These are phyloP conservation scores for Russula sp. DNA, from an alignment of 768 basidiomycete species.

Conservation along the genomic window DNA sequence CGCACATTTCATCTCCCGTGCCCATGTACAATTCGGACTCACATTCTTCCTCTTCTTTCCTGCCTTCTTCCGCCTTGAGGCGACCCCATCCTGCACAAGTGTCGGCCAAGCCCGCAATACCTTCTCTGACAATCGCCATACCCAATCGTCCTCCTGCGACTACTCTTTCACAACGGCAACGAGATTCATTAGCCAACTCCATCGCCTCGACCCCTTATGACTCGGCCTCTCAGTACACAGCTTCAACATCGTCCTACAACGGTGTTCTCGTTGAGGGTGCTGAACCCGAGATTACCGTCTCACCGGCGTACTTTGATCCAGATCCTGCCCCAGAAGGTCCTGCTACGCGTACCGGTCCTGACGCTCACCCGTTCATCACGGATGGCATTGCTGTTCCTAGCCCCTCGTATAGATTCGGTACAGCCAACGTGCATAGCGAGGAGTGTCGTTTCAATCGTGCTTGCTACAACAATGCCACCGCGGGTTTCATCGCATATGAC, in stretches of 20 bases:
- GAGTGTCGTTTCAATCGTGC: conserved; percentile 24
- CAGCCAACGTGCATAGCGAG: conserved; percentile 16
- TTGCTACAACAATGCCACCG: conserved; percentile 26
- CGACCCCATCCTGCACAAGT: conserved; percentile 4
- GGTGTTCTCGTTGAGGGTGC: conserved; percentile 5
- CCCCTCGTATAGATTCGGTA: conserved; percentile 16
- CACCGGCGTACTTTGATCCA: conserved; percentile 41
- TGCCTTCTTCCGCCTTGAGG: conserved; percentile 13
- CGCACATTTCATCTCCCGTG: conserved; percentile 18
- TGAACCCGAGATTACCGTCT: conserved; percentile 29
- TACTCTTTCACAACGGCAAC: conserved; percentile 1
- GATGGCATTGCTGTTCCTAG: conserved; percentile 16
- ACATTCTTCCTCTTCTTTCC: conserved; percentile 16
- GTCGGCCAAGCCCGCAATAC: not conserved
- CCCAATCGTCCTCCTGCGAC: not conserved
- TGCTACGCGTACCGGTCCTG: conserved; percentile 36
- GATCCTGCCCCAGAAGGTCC: conserved; percentile 42
- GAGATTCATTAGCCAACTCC: conserved; percentile 15
- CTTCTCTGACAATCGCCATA: conserved; percentile 11
- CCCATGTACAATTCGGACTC: conserved; percentile 9
- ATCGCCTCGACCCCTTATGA: conserved; percentile 20
- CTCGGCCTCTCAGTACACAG: conserved; percentile 11
- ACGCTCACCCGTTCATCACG: conserved; percentile 27
- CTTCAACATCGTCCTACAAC: conserved; percentile 17
- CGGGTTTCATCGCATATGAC: conserved; percentile 32